Percentiles rank a stretch among this genome's conserved stretches.
phyloP scores from a whole-genome alignment of 768 basidiomycete genomes.

The Astraeus odoratus region DNA sequence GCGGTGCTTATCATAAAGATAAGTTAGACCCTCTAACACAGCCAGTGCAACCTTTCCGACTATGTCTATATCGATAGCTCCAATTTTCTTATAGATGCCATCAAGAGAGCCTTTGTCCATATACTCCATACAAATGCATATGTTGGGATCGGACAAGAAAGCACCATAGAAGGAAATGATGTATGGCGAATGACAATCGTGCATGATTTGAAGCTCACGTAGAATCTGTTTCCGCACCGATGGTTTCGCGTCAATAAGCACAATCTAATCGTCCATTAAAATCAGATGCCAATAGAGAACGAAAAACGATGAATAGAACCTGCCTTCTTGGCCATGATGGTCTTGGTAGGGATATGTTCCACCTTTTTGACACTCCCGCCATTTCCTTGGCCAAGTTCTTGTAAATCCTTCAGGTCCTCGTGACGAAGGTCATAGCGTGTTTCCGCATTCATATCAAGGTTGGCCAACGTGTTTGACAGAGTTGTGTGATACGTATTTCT shows the following conservation, averaged over 20 bases:
- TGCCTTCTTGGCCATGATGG: constrained; percentile 98
- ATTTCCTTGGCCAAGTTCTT: constrained; percentile 92
- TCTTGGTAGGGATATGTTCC: constrained; percentile 84
- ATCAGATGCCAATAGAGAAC: not conserved
- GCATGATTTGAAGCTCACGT: constrained; percentile 98
- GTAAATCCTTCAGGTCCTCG: constrained; percentile 86
- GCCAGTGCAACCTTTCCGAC: constrained; percentile 93
- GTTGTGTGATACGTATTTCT: constrained; percentile 75
- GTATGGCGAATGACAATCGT: constrained; percentile 87
- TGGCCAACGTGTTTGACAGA: constrained; percentile 79
- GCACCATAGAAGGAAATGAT: constrained; percentile 98
- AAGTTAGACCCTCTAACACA: constrained; percentile 91
- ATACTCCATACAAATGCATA: constrained; percentile 98
- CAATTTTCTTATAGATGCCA: constrained; percentile 93
- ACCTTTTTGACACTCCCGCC: constrained; percentile 97
- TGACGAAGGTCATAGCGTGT: constrained; percentile 78
- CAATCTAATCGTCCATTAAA: constrained; percentile 50
- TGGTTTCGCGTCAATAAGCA: constrained; percentile 94
- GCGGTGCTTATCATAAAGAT: constrained; percentile 94
- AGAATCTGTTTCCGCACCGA: constrained; percentile 96
- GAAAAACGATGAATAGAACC: constrained; percentile 16
- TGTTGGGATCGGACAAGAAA: constrained; percentile 94
- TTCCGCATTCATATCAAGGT: constrained; percentile 78
- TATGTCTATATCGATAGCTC: constrained; percentile 86
- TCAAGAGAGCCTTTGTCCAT: constrained; percentile 94